These are phyloP conservation scores for bread wheat (Triticum aestivum) DNA, from an alignment of 176 grass and related monocot genomes.

Conservation along the genomic window DNA sequence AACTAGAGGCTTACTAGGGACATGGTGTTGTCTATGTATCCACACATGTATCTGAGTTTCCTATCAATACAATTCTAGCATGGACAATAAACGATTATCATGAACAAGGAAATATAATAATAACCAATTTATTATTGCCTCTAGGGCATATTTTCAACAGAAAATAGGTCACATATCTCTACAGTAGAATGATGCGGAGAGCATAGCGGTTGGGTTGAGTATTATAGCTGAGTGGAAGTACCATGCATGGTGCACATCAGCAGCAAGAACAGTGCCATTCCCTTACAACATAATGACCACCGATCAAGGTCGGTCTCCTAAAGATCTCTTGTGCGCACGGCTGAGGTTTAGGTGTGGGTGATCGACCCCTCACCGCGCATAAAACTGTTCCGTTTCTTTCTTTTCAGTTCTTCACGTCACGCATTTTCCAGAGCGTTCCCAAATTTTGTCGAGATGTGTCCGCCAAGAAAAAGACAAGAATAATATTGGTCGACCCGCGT, in stretches of 20 bases:
- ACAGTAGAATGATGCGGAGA: not conserved
- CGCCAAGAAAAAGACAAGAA: no score
- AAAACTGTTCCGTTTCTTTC: not conserved
- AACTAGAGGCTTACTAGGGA: no score
- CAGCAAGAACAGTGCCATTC: not conserved
- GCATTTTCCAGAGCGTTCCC: not conserved
- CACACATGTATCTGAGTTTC: no score
- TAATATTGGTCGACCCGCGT: no score
- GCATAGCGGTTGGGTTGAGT: not conserved
- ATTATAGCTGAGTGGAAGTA: conserved; percentile 14
- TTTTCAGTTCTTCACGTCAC: not conserved
- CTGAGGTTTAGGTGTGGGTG: not conserved
- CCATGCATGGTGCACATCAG: not conserved
- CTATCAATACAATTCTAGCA: no score
- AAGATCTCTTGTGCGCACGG: no score
- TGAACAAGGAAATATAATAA: no score
- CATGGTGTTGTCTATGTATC: no score
- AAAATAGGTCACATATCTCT: not conserved
- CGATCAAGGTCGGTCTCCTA: not conserved
- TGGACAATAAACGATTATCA: no score
- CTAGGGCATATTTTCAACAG: not conserved
- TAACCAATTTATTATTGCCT: no score
- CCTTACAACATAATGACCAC: conserved; percentile 1
- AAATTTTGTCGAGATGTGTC: not conserved
- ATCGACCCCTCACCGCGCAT: not conserved